Evolutionary conservation across 345 rosid species (phyloP).

Genomic region (Nasturtium officinale): DNA sequence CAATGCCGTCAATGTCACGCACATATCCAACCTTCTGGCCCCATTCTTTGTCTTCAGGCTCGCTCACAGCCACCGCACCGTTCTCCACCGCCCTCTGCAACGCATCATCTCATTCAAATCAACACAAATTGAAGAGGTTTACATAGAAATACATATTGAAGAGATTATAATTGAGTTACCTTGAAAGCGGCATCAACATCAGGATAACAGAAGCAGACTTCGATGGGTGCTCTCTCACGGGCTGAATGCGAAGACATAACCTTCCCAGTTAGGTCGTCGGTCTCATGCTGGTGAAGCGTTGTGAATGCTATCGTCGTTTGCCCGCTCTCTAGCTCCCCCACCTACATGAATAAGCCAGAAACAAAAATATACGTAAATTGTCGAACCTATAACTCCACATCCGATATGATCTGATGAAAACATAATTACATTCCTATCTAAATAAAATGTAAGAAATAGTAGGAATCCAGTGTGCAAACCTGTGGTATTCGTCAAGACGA

Average conservation of each 20-base stretch:
- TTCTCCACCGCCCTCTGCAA: slow-evolving; percentile 82
- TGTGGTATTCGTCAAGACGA: slow-evolving; percentile 69
- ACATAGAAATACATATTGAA: background rate
- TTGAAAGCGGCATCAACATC: slow-evolving; percentile 84
- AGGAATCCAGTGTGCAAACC: slow-evolving; percentile 37
- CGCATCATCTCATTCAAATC: background rate
- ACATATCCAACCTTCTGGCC: slow-evolving; percentile 89
- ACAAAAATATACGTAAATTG: background rate
- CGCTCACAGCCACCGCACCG: slow-evolving; percentile 67
- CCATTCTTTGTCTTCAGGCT: slow-evolving; percentile 83
- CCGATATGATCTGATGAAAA: background rate
- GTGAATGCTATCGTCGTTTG: slow-evolving; percentile 86
- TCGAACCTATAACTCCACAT: background rate
- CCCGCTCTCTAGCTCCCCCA: slow-evolving; percentile 92
- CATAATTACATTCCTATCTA: background rate
- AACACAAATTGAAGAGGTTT: background rate
- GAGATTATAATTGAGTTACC: slow-evolving; percentile 43
- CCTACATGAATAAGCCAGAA: slow-evolving; percentile 30
- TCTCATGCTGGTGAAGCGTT: slow-evolving; percentile 77
- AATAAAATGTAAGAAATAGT: background rate
- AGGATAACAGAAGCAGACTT: slow-evolving; percentile 70
- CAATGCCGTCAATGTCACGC: slow-evolving; percentile 72
- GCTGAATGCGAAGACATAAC: slow-evolving; percentile 48
- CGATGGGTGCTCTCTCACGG: slow-evolving; percentile 55
- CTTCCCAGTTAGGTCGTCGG: slow-evolving; percentile 67